Evolutionary conservation across 495 filamentous ascomycete genomes (phyloP).

Genomic region (Trichoderma gamsii): DNA sequence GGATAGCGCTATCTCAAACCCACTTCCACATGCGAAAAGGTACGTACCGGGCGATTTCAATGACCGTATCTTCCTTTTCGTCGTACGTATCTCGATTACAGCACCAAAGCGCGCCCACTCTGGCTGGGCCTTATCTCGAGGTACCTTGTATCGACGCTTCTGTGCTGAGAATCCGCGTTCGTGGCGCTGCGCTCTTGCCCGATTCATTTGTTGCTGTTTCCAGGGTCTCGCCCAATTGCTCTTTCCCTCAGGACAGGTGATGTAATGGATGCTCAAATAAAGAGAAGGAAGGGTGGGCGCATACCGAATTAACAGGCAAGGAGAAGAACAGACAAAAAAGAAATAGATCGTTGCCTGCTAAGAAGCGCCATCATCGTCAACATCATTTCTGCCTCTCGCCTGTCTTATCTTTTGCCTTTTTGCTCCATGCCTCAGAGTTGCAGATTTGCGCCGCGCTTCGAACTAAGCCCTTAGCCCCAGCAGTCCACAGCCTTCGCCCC

Average conservation of each 20-base stretch:
- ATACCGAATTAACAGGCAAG: neutral
- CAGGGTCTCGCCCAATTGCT: neutral
- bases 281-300: neutral
- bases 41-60: conserved; percentile 6
- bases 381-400: neutral
- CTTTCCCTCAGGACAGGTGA: neutral
- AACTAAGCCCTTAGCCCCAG: conserved; percentile 11
- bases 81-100: conserved; percentile 2
- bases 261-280: neutral
- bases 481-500: conserved; percentile 6
- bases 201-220: neutral
- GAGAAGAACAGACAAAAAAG: too few species aligned
- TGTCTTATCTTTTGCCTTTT: neutral
- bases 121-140: conserved; percentile 5
- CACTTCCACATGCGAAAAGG: neutral
- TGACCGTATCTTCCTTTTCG: conserved; percentile 8
- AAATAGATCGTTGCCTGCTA: neutral
- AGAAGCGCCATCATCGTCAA: neutral
- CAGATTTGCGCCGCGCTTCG: conserved; percentile 10
- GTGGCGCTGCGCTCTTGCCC: conserved; percentile 1
- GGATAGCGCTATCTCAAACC: neutral
- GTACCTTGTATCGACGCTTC: neutral
- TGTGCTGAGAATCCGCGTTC: neutral
- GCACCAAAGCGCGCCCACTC: neutral
- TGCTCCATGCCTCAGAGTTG: neutral